These are phyloP conservation scores for Fomitopsis betulina DNA, from an alignment of 1,284 basidiomycete species.

Conservation along the genomic window DNA sequence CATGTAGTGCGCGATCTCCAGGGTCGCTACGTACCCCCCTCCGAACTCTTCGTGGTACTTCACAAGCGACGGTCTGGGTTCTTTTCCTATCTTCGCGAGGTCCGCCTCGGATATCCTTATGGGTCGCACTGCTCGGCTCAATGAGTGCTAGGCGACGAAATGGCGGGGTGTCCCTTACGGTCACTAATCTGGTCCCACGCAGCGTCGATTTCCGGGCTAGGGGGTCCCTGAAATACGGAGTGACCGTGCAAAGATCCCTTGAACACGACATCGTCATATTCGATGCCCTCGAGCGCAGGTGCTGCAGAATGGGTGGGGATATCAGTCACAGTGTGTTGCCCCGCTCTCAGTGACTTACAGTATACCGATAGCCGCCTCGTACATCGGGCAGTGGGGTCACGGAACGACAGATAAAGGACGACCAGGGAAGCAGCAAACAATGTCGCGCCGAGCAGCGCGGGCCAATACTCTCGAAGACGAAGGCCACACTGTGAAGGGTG, in stretches of 20 bases:
- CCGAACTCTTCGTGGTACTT: neutral
- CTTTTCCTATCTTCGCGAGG: neutral
- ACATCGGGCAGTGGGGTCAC: neutral
- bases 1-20: neutral
- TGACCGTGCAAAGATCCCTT: neutral
- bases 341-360: neutral
- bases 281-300: neutral
- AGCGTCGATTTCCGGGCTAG: slow-evolving; percentile 1
- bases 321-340: neutral
- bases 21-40: neutral
- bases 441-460: neutral
- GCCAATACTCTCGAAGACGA: neutral
- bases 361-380: neutral
- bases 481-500: too few species aligned
- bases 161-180: neutral
- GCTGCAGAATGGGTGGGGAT: neutral
- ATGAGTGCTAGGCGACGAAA: neutral
- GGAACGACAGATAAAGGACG: neutral
- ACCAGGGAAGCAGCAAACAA: neutral
- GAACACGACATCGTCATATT: neutral
- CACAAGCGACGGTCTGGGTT: neutral
- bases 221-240: neutral
- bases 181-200: neutral
- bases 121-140: neutral
- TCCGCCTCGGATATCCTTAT: neutral